Evolutionary conservation across 108 stramenopile species (phyloP), one percentile per base, ranked within the genome.

Genomic region (Cyclotella kingstonii): DNA sequence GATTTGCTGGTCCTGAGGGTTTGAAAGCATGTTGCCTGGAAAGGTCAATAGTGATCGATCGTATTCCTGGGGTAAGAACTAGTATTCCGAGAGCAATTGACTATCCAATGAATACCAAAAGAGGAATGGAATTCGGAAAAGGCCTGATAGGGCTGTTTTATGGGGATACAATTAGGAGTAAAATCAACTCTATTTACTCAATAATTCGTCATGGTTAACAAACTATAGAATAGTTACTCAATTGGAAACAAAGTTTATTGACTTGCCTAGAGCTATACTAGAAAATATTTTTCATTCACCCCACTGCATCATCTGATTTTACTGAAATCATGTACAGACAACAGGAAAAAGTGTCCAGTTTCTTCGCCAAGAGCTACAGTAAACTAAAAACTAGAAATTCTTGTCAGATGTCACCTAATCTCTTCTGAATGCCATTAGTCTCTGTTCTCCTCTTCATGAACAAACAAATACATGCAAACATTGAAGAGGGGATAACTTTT

Each of bases 1-100:
- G 97, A 18, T 99, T 99, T 76, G 97, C 96, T 39, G 98, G 98
- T 7, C 93, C 94, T 18, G 98, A 99, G 78, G 98, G 98, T 7
- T 81, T 99, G 48, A 86, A 93, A 26, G 95, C 93, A 0, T 84
- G 94, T 55, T 99, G 98, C 70, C 79, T 96, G 54, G 83, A 95
- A 67, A 85, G 96, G 31, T 81, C 90, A 29, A 89, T 96, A 48
- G 84, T 86, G 34, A 76, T 82, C 21, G 98, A 98, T 81, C 72
- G 81, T 15, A 80, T 97, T 49, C 86, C 93, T 11, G 78, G 72
- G 33, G 73, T 96, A 55, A 89, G 80, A 57, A 99, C 96, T 3
- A 69, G 84, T 11, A 96, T 99, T 60, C 98, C 98, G 6, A 54
- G 74, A 5, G 71, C 86, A 9, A 84, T 95, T 50, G 78, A 91